Evolutionary conservation across 208 protist genomes (phyloP).

Genomic region (Acanthamoeba sp.): DNA sequence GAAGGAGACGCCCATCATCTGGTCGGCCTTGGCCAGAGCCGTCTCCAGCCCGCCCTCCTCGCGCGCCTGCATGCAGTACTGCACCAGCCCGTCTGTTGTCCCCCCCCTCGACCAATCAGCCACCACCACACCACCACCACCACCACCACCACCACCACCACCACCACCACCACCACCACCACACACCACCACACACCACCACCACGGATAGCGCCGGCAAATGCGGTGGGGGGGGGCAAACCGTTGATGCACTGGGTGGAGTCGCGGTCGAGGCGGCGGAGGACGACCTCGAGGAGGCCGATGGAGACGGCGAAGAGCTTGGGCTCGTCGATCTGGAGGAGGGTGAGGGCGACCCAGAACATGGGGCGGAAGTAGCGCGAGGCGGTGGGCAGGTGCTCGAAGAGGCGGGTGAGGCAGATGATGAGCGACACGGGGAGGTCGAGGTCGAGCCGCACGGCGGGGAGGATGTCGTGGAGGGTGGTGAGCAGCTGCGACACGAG

Average conservation of each 20-base stretch:
- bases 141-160: no score
- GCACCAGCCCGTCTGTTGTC: neutral
- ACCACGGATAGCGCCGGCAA: no score
- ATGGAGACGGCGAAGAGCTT: slow-evolving; percentile 77
- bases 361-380: slow-evolving; percentile 54
- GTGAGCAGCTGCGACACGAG: slow-evolving; percentile 69
- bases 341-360: slow-evolving; percentile 81
- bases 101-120: neutral
- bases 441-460: neutral
- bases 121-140: neutral
- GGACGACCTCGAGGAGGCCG: slow-evolving; percentile 74
- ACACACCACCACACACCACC: no score
- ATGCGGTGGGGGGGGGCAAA: neutral
- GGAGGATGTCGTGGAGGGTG: slow-evolving; percentile 19
- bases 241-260: slow-evolving; percentile 58
- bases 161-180: no score
- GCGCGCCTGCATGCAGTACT: slow-evolving; percentile 38
- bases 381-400: slow-evolving; percentile 64
- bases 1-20: slow-evolving; percentile 76
- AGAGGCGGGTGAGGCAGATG: slow-evolving; percentile 76
- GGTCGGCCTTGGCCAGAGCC: slow-evolving; percentile 70
- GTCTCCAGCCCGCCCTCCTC: slow-evolving; percentile 30
- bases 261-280: slow-evolving; percentile 78
- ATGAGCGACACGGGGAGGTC: slow-evolving; percentile 77
- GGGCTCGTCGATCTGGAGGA: slow-evolving; percentile 77